Base-by-base conservation (phyloP, 2,329 filamentous ascomycete genomes). In the Fusarium anguioides region DNA sequence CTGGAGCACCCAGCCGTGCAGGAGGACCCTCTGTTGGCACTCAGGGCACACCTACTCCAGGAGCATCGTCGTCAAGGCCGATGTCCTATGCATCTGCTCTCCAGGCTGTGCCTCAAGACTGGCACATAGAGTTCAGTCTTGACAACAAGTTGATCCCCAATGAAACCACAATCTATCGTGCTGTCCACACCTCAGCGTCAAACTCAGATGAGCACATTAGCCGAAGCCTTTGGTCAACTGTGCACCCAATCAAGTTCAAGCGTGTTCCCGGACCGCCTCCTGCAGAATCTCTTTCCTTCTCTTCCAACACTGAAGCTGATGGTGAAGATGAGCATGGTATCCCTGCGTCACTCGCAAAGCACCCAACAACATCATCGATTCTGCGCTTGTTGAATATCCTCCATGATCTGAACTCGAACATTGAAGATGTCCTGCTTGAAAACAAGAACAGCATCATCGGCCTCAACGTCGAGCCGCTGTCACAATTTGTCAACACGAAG, bases 401-500 rank as follows among this genome's bases (percentile, higher is more conserved):
- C 8, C 96, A 99, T 74, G 91, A 95, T 51, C 83, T 99, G 67
- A 99, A 98, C 74, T 90, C 93, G 29, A 97, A 97, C 64, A 87
- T 97, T 17, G 94, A 97, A 69, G 95, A 98, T 75, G 91, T 98
- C 6, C 79, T 97, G 64, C 87, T 91, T 4, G 91, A 95, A 64
- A 91, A 91, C 72, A 70, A 76, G 48, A 91, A 91, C 73, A 89
- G 89, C 50, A 81, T 86, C 4, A 80, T 91, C 59, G 89, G 88
- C 64, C 82, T 96, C 26, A 92, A 92, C 47, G 85, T 90, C 3
- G 95, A 98, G 78, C 92, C 95, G 0, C 79, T 96, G 44, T 91
- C 94, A 4, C 94, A 98, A 71, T 99, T 99, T 72, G 96, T 99
- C 79, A 99, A 99, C 75, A 97, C 96, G 1, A 99, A 99, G 78